A percentile compares a stretch with the other conserved stretches of the same genome.
Evolutionary conservation across 2,329 filamentous ascomycete genomes (phyloP).

Genomic region (Calonectria hongkongensis): DNA sequence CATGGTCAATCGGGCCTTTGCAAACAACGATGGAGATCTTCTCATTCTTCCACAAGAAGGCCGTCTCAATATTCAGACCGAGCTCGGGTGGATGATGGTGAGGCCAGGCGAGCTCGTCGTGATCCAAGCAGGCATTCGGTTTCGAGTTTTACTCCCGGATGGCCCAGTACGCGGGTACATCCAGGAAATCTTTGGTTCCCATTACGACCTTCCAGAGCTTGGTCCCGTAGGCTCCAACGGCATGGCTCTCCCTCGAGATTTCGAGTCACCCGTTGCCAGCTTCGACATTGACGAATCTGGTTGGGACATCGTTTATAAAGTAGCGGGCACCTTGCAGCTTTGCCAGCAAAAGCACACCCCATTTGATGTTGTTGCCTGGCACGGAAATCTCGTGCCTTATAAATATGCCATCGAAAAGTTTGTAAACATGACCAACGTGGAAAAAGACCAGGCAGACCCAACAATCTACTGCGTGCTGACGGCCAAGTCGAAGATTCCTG

Average conservation of each 20-base stretch:
- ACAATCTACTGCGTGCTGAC: conserved; percentile 80
- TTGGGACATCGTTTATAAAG: conserved; percentile 77
- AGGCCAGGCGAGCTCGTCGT: conserved; percentile 80
- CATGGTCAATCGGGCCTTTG: conserved; percentile 68
- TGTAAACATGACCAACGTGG: conserved; percentile 65
- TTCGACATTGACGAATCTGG: conserved; percentile 70
- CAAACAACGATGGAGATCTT: conserved; percentile 79
- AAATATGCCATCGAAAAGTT: conserved; percentile 83
- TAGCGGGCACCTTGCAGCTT: conserved; percentile 75
- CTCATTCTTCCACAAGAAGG: conserved; percentile 80
- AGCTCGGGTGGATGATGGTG: conserved; percentile 78
- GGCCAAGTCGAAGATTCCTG: conserved; percentile 71
- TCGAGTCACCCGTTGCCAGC: conserved; percentile 80
- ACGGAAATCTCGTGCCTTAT: conserved; percentile 78
- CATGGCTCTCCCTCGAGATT: conserved; percentile 83
- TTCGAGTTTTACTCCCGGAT: conserved; percentile 77
- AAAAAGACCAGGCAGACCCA: conserved; percentile 77
- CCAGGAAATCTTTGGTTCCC: conserved; percentile 81
- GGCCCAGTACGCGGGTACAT: conserved; percentile 82
- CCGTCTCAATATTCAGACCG: conserved; percentile 80
- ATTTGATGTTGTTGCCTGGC: conserved; percentile 83
- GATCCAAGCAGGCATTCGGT: conserved; percentile 77
- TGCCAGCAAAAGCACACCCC: conserved; percentile 78
- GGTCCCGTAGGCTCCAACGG: conserved; percentile 83
- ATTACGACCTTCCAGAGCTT: conserved; percentile 81